These are phyloP conservation scores for Biscutella auriculata DNA, from an alignment of 441 rosid genomes.

Conservation along the genomic window DNA sequence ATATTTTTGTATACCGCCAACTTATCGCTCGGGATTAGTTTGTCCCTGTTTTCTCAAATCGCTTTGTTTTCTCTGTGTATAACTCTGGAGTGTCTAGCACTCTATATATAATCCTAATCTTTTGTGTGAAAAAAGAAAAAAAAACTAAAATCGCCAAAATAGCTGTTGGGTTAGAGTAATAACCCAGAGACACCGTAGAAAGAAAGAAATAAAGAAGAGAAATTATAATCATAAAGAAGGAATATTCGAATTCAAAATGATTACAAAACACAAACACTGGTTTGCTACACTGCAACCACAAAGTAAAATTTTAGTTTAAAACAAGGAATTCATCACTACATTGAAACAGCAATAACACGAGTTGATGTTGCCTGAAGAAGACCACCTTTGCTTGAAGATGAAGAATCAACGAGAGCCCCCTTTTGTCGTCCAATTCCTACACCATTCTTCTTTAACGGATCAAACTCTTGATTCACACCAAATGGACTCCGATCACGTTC, in stretches of 20 bases:
- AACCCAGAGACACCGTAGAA: no score
- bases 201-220: no score
- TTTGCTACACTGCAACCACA: conserved; percentile 6
- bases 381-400: conserved; percentile 19
- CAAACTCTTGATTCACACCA: conserved; percentile 31
- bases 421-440: conserved; percentile 39
- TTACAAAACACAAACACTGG: conserved; percentile 5
- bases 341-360: conserved; percentile 33
- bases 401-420: conserved; percentile 17
- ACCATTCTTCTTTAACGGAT: conserved; percentile 22
- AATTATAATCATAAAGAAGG: not conserved
- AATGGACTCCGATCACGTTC: conserved; percentile 32
- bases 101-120: no score
- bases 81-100: no score
- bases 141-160: no score
- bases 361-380: conserved; percentile 21
- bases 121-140: no score
- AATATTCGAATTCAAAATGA: not conserved
- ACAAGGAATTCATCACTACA: conserved; percentile 9
- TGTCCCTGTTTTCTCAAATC: no score
- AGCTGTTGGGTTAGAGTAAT: no score
- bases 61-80: no score
- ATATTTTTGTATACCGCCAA: no score
- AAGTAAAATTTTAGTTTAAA: not conserved
- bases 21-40: no score